These are phyloP conservation scores for Phragmites australis DNA, from an alignment of 176 grass and related monocot genomes.

Conservation along the genomic window DNA sequence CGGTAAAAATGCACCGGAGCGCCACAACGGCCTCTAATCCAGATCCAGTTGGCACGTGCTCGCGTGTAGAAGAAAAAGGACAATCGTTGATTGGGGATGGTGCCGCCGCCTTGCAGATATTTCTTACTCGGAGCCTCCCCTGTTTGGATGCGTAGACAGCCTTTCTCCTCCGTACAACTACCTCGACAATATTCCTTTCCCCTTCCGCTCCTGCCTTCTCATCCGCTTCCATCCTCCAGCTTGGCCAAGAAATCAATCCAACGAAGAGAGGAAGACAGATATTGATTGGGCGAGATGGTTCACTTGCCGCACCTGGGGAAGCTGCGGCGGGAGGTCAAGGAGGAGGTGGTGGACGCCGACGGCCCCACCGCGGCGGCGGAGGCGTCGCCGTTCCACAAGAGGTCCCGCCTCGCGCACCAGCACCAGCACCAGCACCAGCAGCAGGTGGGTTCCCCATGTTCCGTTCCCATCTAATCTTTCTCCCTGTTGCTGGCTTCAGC, in stretches of 20 bases:
- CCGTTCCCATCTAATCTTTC: not conserved
- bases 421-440: not conserved
- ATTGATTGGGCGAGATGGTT: slow-evolving; percentile 49
- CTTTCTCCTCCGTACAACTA: slow-evolving; percentile 1
- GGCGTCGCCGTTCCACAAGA: slow-evolving; percentile 47
- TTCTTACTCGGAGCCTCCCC: not conserved
- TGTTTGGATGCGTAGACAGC: not conserved
- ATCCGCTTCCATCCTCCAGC: not conserved
- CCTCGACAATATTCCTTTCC: not conserved
- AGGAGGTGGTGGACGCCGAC: slow-evolving; percentile 43
- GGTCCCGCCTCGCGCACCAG: slow-evolving; percentile 35
- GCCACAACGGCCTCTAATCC: slow-evolving; percentile 7
- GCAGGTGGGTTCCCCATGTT: not conserved
- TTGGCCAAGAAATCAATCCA: not conserved
- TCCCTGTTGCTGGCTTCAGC: not conserved
- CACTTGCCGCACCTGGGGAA: slow-evolving; percentile 60
- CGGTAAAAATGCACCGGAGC: not conserved
- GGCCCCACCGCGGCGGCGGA: not conserved
- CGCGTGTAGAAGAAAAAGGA: no score
- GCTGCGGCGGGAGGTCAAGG: slow-evolving; percentile 40
- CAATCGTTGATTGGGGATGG: slow-evolving; percentile 16
- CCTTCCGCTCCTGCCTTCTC: not conserved
- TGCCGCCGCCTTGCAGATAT: slow-evolving; percentile 20
- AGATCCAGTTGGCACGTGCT: slow-evolving; percentile 29
- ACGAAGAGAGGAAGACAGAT: not conserved